Conservation (phyloP, 2,329 filamentous ascomycete species). For the Teratosphaeria viscida region DNA sequence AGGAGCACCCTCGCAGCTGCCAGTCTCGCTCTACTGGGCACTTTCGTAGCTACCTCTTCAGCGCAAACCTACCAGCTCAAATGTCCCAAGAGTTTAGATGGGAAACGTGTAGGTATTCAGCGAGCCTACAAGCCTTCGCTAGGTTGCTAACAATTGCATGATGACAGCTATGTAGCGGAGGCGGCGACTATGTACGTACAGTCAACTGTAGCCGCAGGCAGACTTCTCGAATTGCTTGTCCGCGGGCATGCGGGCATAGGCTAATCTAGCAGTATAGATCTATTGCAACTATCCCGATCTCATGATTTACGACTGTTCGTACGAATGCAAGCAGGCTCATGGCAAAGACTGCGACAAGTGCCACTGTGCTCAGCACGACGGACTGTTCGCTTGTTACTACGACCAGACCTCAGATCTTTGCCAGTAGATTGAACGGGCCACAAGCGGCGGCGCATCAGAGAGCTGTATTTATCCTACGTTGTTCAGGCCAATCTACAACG, state of each 20-base stretch:
- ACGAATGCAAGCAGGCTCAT: background rate
- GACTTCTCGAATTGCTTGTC: background rate
- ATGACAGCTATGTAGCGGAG: background rate
- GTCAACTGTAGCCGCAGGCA: background rate
- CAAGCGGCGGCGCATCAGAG: background rate
- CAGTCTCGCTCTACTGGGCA: background rate
- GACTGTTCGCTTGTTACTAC: background rate
- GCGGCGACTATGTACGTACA: background rate
- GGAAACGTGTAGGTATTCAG: background rate
- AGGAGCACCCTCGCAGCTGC: background rate
- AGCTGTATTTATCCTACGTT: background rate
- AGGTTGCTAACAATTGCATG: background rate
- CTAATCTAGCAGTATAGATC: background rate
- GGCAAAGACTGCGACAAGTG: background rate
- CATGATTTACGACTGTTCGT: background rate
- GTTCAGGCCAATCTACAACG: no score
- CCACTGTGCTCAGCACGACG: background rate
- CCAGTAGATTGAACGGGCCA: background rate
- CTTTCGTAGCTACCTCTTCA: background rate
- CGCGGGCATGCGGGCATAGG: background rate
- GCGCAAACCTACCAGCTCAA: background rate
- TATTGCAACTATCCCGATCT: background rate
- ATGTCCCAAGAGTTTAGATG: background rate
- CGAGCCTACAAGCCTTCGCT: background rate
- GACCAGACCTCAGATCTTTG: background rate